Conservation (phyloP, 306 rosid species). For the Trifolium pratense region DNA sequence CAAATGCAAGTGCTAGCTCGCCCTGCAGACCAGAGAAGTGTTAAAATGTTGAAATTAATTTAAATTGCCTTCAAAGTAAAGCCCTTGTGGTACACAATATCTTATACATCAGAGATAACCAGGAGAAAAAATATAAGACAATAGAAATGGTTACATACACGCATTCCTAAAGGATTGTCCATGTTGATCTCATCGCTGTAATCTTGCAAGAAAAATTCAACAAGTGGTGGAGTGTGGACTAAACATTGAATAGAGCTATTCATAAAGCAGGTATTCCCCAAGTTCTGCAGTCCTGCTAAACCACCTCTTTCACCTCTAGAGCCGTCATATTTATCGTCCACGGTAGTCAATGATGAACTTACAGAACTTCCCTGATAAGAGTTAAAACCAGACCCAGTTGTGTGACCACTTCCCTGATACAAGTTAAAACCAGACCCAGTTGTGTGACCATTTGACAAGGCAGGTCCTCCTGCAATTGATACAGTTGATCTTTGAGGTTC, state of each 20-base stretch:
- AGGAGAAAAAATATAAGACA: slow-evolving; percentile 16
- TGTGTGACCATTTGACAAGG: slow-evolving; percentile 86
- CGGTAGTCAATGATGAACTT: slow-evolving; percentile 60
- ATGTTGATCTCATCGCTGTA: slow-evolving; percentile 86
- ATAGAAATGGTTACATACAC: slow-evolving; percentile 59
- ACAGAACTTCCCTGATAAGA: slow-evolving; percentile 63
- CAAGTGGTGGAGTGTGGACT: slow-evolving; percentile 91
- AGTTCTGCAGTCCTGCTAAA: slow-evolving; percentile 95
- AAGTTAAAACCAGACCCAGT: slow-evolving; percentile 60
- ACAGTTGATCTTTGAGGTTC: slow-evolving; percentile 86
- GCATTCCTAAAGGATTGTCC: slow-evolving; percentile 97
- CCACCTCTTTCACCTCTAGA: slow-evolving; percentile 77
- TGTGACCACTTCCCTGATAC: slow-evolving; percentile 79
- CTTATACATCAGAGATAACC: slow-evolving; percentile 25
- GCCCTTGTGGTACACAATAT: slow-evolving; percentile 7
- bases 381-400: slow-evolving; percentile 61
- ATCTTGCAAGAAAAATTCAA: slow-evolving; percentile 88
- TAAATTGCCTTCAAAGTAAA: slow-evolving; percentile 33
- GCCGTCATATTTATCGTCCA: slow-evolving; percentile 64
- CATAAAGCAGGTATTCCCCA: slow-evolving; percentile 99
- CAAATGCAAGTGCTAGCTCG: slow-evolving; percentile 95
- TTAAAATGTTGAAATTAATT: slow-evolving; percentile 36
- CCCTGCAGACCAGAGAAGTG: slow-evolving; percentile 66
- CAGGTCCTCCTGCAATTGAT: slow-evolving; percentile 94
- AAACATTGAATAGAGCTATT: slow-evolving; percentile 93